Conservation (phyloP, 768 basidiomycete species). For the Podaxis carcinomalis region DNA sequence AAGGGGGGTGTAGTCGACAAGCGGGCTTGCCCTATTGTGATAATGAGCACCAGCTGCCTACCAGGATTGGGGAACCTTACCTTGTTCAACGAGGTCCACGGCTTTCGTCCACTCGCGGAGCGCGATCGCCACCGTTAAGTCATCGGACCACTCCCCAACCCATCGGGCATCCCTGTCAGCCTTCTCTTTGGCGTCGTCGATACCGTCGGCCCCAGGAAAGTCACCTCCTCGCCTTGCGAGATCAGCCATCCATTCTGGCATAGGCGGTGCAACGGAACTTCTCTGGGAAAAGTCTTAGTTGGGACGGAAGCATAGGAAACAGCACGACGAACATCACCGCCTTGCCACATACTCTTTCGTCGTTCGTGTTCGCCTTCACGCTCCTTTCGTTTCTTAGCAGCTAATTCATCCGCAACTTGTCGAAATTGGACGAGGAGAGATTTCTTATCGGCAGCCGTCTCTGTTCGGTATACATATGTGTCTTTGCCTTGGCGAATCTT, state of each 20-base stretch:
- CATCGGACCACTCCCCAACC: constrained; percentile 88
- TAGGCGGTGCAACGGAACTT: constrained; percentile 42
- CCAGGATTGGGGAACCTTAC: constrained; percentile 29
- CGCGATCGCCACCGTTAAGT: constrained; percentile 87
- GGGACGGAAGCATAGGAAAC: background rate
- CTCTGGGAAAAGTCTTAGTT: constrained; percentile 16
- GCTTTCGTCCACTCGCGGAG: constrained; percentile 87
- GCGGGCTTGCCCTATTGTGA: constrained; percentile 54
- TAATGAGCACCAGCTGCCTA: background rate
- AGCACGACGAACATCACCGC: constrained; percentile 27
- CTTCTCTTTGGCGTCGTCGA: constrained; percentile 61
- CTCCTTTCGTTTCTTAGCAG: constrained; percentile 85
- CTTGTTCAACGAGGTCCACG: constrained; percentile 79
- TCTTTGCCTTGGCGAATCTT: constrained; percentile 93
- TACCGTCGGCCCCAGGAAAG: constrained; percentile 29
- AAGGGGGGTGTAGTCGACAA: constrained; percentile 49
- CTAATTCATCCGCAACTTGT: constrained; percentile 88
- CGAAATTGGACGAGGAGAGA: constrained; percentile 80
- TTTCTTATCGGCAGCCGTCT: constrained; percentile 81
- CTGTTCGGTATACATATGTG: constrained; percentile 89
- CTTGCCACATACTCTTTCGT: constrained; percentile 70
- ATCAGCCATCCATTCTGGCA: constrained; percentile 78
- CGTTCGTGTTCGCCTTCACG: constrained; percentile 91
- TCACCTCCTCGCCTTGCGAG: constrained; percentile 54
- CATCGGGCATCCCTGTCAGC: constrained; percentile 80